Conservation (phyloP, 768 basidiomycete species). For the Leccinum disarticulatum region DNA sequence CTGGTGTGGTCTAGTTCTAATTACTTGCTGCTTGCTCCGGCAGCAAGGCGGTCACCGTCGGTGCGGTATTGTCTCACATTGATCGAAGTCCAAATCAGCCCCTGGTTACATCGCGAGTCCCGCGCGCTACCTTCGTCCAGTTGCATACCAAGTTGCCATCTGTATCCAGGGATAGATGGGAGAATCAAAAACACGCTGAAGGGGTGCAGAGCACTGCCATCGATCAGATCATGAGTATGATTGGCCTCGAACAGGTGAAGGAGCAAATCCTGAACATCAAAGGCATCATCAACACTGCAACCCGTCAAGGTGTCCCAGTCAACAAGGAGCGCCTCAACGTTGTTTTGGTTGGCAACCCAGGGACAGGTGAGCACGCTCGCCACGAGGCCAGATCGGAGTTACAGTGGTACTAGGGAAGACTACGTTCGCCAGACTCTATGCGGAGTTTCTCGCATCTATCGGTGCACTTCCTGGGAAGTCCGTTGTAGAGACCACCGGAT, state of each 20-base stretch:
- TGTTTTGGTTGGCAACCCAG: not conserved
- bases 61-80: not conserved
- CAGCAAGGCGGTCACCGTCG: not conserved
- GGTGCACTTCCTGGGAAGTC: not conserved
- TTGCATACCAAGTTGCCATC: not conserved
- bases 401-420: not conserved
- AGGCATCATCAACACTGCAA: not conserved
- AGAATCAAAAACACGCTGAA: not conserved
- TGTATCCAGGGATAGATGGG: not conserved
- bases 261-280: not conserved
- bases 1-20: not conserved
- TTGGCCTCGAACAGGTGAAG: not conserved
- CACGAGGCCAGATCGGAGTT: not conserved
- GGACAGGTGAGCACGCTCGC: not conserved
- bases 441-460: not conserved
- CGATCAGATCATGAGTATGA: not conserved
- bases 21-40: not conserved
- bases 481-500: not conserved
- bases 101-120: not conserved
- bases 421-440: not conserved
- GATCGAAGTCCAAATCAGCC: not conserved
- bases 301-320: not conserved
- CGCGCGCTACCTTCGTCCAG: not conserved
- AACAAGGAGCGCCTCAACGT: not conserved
- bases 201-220: not conserved